Conservation (phyloP, 139 green algal species). For the Coccomyxa sp. region DNA sequence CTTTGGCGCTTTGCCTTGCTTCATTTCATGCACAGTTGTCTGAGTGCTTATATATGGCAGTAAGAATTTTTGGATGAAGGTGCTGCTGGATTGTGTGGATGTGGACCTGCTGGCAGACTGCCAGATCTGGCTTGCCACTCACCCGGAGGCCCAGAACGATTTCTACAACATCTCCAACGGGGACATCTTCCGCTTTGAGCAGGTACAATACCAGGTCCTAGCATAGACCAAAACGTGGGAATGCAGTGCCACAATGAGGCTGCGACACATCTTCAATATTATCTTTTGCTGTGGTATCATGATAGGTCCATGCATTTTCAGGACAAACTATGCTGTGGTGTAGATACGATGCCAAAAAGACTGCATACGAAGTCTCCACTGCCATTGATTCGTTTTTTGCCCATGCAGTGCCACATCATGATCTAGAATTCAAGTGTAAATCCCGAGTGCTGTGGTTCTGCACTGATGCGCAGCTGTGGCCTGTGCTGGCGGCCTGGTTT, state of each 20-base stretch:
- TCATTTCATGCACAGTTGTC: too few relatives aligned
- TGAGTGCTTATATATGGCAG: background rate
- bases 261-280: background rate
- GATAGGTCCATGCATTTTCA: too few relatives aligned
- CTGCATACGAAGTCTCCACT: too few relatives aligned
- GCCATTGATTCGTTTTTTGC: too few relatives aligned
- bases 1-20: too few relatives aligned
- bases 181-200: background rate
- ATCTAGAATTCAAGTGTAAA: background rate
- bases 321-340: too few relatives aligned
- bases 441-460: background rate
- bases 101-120: background rate
- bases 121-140: background rate
- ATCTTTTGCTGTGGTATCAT: background rate
- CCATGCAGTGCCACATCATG: too few relatives aligned
- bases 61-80: too few relatives aligned
- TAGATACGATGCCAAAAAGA: too few relatives aligned
- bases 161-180: conserved; percentile 5
- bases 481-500: background rate
- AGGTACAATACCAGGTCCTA: background rate
- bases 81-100: background rate
- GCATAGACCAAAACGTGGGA: background rate
- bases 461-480: background rate
- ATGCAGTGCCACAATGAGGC: background rate
- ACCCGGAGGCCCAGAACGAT: background rate